A percentile compares a stretch with the other conserved stretches of the same genome.
phyloP scores from a whole-genome alignment of 2,329 filamentous ascomycete genomes.

The Exophiala aquamarina region DNA sequence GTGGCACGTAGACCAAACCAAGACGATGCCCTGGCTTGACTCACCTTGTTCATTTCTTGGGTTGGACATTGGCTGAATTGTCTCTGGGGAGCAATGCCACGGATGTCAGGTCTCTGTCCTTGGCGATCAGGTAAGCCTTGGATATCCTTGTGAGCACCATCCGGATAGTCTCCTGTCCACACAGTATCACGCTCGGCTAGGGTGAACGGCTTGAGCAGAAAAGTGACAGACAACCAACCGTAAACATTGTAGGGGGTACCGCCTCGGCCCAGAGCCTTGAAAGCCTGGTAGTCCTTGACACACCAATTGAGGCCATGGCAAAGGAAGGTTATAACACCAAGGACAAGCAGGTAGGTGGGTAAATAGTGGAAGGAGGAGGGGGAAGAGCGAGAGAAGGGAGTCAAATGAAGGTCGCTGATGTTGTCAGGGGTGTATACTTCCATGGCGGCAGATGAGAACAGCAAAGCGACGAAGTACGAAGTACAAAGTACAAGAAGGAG shows the following conservation, averaged over 20 bases:
- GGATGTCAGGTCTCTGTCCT: slow-evolving; percentile 65
- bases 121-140: slow-evolving; percentile 59
- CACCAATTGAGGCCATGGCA: slow-evolving; percentile 16
- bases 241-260: slow-evolving; percentile 37
- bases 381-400: neutral
- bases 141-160: slow-evolving; percentile 40
- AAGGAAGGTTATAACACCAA: slow-evolving; percentile 8
- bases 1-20: too few relatives aligned
- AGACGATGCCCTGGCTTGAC: too few relatives aligned
- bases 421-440: slow-evolving; percentile 19
- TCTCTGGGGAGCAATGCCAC: slow-evolving; percentile 77
- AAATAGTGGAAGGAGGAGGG: slow-evolving; percentile 9
- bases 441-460: slow-evolving; percentile 7
- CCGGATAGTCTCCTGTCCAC: slow-evolving; percentile 21
- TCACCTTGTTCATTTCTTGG: slow-evolving; percentile 43
- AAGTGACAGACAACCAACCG: slow-evolving; percentile 34
- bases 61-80: slow-evolving; percentile 69
- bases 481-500: neutral
- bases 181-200: slow-evolving; percentile 12
- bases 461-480: neutral
- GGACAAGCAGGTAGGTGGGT: slow-evolving; percentile 5
- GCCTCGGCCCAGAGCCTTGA: slow-evolving; percentile 37
- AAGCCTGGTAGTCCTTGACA: slow-evolving; percentile 36
- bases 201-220: slow-evolving; percentile 21
- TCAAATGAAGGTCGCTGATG: slow-evolving; percentile 15